Percentiles rank a stretch among this genome's conserved stretches.
These are phyloP conservation scores for Argentina anserina DNA, from an alignment of 306 rosid species.

Conservation along the genomic window DNA sequence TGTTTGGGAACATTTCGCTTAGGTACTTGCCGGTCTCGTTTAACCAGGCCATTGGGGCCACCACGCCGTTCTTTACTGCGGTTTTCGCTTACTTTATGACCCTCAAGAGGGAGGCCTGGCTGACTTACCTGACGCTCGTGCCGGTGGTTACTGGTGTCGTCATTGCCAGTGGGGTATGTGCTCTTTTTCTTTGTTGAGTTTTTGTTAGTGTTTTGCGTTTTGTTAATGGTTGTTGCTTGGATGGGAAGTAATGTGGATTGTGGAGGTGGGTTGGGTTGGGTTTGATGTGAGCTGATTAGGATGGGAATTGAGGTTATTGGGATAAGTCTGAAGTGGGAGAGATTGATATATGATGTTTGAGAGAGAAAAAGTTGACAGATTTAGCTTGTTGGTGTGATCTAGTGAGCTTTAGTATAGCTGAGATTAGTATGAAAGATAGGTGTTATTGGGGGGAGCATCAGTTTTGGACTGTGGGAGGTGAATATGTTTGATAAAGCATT, in stretches of 20 bases:
- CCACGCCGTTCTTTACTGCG: slow-evolving; percentile 96
- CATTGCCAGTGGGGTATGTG: slow-evolving; percentile 93
- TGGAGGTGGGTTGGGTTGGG: slow-evolving; percentile 15
- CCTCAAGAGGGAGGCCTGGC: slow-evolving; percentile 89
- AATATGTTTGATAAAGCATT: not conserved
- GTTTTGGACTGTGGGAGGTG: slow-evolving; percentile 3
- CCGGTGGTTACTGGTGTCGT: slow-evolving; percentile 96
- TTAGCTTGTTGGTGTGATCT: too few relatives aligned
- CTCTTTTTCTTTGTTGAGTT: not conserved
- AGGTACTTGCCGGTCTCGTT: slow-evolving; percentile 88
- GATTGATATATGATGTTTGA: too few relatives aligned
- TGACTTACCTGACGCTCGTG: slow-evolving; percentile 79
- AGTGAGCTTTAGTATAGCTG: not conserved
- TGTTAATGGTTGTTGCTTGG: not conserved
- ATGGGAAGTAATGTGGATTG: slow-evolving; percentile 7
- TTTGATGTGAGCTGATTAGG: slow-evolving; percentile 4
- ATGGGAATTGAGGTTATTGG: not conserved
- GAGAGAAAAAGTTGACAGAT: too few relatives aligned
- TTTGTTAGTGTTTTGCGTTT: not conserved
- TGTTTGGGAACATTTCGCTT: slow-evolving; percentile 87
- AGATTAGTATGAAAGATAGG: not conserved
- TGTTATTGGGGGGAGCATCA: not conserved
- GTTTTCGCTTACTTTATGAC: slow-evolving; percentile 90
- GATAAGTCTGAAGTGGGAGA: too few relatives aligned
- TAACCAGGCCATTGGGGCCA: slow-evolving; percentile 94